Percentiles rank a stretch among this genome's conserved stretches.
Conservation (phyloP, 305 asterid species). For the Fraxinus platypoda region DNA sequence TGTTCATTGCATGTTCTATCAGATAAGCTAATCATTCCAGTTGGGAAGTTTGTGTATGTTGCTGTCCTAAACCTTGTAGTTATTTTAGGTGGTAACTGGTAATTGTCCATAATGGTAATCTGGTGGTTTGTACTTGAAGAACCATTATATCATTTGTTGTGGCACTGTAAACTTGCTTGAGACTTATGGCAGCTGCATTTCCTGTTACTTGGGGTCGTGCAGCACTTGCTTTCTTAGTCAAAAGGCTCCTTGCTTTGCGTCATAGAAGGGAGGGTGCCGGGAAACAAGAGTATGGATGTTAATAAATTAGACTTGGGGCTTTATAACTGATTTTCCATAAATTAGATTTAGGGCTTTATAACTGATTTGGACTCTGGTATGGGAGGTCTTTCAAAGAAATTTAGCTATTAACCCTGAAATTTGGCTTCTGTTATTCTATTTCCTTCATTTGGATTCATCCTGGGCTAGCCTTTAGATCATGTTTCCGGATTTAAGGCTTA, state of each 20-base stretch:
- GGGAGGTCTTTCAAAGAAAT: background rate
- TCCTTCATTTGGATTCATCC: background rate
- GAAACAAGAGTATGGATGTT: background rate
- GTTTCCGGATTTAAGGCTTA: background rate
- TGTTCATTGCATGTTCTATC: background rate
- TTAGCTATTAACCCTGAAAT: background rate
- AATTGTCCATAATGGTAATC: background rate
- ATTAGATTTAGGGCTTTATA: background rate
- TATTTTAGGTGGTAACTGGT: background rate
- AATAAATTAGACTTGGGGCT: background rate
- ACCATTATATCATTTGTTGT: background rate
- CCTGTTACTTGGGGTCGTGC: background rate
- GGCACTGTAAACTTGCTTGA: background rate
- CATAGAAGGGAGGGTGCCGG: background rate
- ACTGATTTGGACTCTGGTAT: background rate
- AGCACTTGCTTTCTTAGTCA: background rate
- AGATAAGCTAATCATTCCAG: background rate
- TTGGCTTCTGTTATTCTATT: background rate
- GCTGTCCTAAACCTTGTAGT: constrained; percentile 5
- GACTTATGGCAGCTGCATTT: background rate
- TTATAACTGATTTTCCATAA: background rate
- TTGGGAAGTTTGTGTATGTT: background rate
- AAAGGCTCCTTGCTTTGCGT: background rate
- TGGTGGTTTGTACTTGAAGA: background rate
- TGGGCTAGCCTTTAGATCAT: background rate